These are phyloP conservation scores for Prorocentrum cordatum DNA, from an alignment of 169 alveolate species.

Conservation along the genomic window DNA sequence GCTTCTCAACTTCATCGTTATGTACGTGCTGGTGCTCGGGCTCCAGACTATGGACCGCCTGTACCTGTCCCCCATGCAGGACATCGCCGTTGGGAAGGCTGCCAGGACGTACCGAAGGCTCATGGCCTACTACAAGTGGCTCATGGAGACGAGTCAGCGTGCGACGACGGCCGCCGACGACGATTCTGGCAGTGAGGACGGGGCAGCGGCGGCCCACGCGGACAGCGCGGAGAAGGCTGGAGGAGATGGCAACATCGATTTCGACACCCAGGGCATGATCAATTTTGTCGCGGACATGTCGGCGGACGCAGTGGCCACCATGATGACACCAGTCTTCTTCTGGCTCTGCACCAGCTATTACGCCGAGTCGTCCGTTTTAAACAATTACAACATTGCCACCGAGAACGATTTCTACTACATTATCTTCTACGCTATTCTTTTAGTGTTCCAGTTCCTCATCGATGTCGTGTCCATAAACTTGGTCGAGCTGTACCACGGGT, in stretches of 20 bases:
- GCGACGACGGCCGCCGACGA: too few species aligned
- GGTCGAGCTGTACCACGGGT: conserved; percentile 66
- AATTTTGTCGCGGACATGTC: not conserved
- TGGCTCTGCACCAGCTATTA: not conserved
- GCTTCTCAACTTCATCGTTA: not conserved
- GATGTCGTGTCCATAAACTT: conserved; percentile 57
- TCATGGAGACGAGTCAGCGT: too few species aligned
- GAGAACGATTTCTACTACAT: not conserved
- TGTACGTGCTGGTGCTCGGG: not conserved
- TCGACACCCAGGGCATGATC: not conserved
- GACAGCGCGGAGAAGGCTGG: too few species aligned
- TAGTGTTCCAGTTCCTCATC: conserved; percentile 10
- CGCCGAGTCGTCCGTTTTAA: not conserved
- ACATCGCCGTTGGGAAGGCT: not conserved
- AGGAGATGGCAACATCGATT: not conserved
- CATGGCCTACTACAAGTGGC: not conserved
- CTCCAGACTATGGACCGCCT: not conserved
- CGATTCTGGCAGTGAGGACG: too few species aligned
- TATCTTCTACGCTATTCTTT: not conserved
- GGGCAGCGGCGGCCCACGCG: too few species aligned
- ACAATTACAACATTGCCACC: not conserved
- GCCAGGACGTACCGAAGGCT: not conserved
- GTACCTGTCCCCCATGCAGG: not conserved
- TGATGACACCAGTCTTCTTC: not conserved
- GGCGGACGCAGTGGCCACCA: not conserved